These are phyloP conservation scores for Aspergillus ochraceus DNA, from an alignment of 2,329 filamentous ascomycete genomes.

Conservation along the genomic window DNA sequence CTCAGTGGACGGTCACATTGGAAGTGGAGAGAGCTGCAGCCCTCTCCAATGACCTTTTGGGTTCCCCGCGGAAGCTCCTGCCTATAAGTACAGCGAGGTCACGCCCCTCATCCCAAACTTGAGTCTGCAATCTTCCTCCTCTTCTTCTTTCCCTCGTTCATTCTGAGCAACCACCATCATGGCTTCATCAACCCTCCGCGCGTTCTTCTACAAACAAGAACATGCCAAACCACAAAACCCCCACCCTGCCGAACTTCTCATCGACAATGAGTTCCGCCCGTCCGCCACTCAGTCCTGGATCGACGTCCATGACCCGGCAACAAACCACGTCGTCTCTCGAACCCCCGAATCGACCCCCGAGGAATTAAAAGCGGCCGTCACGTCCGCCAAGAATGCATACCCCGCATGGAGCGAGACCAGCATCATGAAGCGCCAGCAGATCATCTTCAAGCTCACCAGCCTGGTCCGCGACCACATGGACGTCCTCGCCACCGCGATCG, in stretches of 20 bases:
- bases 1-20: neutral
- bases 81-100: neutral
- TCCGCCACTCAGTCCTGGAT: constrained; percentile 59
- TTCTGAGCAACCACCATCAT: neutral
- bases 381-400: constrained; percentile 60
- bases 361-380: constrained; percentile 58
- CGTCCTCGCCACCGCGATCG: constrained; percentile 60
- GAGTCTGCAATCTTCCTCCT: neutral
- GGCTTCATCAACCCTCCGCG: neutral
- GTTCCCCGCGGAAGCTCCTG: neutral
- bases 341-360: constrained; percentile 61
- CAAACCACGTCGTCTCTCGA: constrained; percentile 61
- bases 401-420: constrained; percentile 57
- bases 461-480: constrained; percentile 64
- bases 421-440: constrained; percentile 57
- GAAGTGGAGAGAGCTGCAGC: neutral
- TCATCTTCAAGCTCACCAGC: constrained; percentile 63
- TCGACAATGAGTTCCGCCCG: constrained; percentile 59
- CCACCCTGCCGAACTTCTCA: constrained; percentile 36
- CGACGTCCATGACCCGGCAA: constrained; percentile 61
- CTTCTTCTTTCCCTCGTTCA: neutral
- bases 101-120: neutral
- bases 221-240: neutral
- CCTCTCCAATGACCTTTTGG: neutral
- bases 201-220: neutral